Evolutionary conservation across 805 yeast species (phyloP).

Genomic region (Candida adriatica): DNA sequence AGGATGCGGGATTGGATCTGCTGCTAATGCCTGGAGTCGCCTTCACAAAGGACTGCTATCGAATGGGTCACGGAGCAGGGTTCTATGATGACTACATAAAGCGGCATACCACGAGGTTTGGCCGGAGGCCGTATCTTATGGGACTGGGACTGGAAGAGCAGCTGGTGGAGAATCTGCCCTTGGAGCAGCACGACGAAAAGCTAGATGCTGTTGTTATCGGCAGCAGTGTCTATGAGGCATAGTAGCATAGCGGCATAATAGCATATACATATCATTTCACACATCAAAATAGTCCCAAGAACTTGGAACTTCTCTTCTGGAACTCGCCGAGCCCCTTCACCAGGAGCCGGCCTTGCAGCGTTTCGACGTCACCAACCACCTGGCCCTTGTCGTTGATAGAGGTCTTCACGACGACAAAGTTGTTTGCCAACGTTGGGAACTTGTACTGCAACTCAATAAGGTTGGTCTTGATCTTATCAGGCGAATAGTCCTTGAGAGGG

Average conservation of each 20-base stretch:
- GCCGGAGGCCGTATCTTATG: constrained; percentile 35
- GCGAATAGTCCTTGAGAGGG: constrained; percentile 32
- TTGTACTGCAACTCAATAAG: constrained; percentile 46
- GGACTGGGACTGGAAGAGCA: constrained; percentile 69
- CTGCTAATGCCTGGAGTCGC: constrained; percentile 84
- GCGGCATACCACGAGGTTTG: constrained; percentile 30
- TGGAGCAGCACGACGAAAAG: constrained; percentile 56
- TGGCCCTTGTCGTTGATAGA: constrained; percentile 29
- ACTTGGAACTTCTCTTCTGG: constrained; percentile 12
- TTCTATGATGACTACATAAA: constrained; percentile 75
- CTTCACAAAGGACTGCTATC: constrained; percentile 37
- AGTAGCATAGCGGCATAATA: no score
- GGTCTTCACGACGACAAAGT: constrained; percentile 62
- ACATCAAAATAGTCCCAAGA: no score
- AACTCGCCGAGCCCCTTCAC: constrained; percentile 52
- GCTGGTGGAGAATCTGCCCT: constrained; percentile 43
- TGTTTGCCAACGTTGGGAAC: constrained; percentile 73
- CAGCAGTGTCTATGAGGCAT: constrained; percentile 18
- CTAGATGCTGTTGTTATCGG: constrained; percentile 50
- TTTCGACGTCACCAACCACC: constrained; percentile 48
- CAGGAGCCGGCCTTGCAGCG: constrained; percentile 43
- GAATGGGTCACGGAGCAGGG: constrained; percentile 94
- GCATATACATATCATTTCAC: no score
- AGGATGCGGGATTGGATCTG: constrained; percentile 50
- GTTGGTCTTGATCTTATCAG: constrained; percentile 38